Conservation (phyloP, 306 rosid genomes). For the Astragalus membranaceus region DNA sequence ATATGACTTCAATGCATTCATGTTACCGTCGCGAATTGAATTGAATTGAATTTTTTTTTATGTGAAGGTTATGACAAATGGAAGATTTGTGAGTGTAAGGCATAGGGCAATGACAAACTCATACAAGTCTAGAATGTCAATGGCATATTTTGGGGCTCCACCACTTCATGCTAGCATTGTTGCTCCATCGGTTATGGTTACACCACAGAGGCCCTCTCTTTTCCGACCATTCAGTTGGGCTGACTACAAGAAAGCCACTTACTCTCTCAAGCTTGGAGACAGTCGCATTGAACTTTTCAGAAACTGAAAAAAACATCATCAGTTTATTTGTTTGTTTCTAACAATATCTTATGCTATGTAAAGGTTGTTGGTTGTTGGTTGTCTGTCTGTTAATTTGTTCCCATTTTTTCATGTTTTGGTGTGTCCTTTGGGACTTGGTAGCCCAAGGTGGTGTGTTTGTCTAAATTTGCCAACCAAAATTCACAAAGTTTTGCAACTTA, state of each 20-base stretch:
- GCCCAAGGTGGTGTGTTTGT: neutral
- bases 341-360: neutral
- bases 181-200: constrained; percentile 49
- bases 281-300: constrained; percentile 51
- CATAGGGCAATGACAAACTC: constrained; percentile 64
- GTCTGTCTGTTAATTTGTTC: neutral
- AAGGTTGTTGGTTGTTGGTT: neutral
- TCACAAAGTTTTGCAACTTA: neutral
- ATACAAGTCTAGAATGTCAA: constrained; percentile 50
- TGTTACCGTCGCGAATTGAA: too few species aligned
- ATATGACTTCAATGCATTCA: too few species aligned
- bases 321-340: neutral
- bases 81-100: constrained; percentile 64
- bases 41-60: neutral
- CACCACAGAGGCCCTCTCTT: constrained; percentile 39
- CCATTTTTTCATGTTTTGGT: neutral
- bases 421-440: neutral
- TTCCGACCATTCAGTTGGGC: constrained; percentile 78
- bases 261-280: constrained; percentile 60
- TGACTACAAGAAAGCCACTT: constrained; percentile 58
- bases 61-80: constrained; percentile 77
- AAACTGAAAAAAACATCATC: neutral
- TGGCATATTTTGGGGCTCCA: constrained; percentile 68
- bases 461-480: neutral
- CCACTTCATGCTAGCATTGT: constrained; percentile 36